Percentiles rank a stretch among this genome's conserved stretches.
Evolutionary conservation across 257 asterid genomes (phyloP).

Genomic region (Plantago ovata): DNA sequence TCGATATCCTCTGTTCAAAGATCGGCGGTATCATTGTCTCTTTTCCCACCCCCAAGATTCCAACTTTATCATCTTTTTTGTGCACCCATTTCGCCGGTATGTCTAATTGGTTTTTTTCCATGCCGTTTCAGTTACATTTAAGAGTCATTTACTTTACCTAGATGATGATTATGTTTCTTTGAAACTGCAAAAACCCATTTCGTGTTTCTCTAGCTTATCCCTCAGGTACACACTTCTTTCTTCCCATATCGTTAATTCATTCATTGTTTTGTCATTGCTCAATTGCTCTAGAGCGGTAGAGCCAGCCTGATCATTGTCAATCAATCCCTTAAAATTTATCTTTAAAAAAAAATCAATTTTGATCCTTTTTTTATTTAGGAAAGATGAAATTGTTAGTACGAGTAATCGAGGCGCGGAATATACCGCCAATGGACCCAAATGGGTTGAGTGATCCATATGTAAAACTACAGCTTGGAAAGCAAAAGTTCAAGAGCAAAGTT

Average conservation of each 20-base stretch:
- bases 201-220: constrained; percentile 5
- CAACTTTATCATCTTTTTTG: constrained; percentile 18
- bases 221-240: neutral
- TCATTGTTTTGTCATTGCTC: constrained; percentile 15
- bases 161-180: too few species aligned
- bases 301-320: constrained; percentile 13
- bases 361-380: neutral
- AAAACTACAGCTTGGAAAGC: constrained; percentile 81
- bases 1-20: neutral
- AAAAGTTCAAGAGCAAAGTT: constrained; percentile 69
- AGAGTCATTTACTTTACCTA: constrained; percentile 2
- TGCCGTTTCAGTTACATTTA: constrained; percentile 5
- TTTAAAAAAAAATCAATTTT: neutral
- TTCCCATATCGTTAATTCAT: neutral
- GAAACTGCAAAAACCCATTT: constrained; percentile 20
- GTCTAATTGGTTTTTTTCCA: neutral
- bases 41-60: constrained; percentile 22
- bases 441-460: constrained; percentile 96
- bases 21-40: too few species aligned
- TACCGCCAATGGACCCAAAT: constrained; percentile 85
- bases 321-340: too few species aligned
- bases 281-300: constrained; percentile 19
- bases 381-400: constrained; percentile 87
- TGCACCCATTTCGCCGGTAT: constrained; percentile 20
- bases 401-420: constrained; percentile 73